Evolutionary conservation across 345 rosid species (phyloP), one percentile per base, ranked within the genome.

Genomic region (Corymbia maculata): DNA sequence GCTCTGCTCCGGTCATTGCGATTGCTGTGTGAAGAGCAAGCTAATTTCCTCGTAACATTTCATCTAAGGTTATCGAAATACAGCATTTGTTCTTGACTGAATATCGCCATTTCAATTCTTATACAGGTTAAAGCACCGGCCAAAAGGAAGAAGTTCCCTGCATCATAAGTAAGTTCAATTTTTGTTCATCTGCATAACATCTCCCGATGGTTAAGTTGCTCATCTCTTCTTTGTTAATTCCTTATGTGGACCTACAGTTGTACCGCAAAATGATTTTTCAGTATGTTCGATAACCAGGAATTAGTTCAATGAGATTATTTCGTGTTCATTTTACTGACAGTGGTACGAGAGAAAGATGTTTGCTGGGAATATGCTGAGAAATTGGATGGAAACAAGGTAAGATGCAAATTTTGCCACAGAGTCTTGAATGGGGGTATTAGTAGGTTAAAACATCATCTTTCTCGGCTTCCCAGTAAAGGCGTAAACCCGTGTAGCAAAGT

Each of bases 301-400:
- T 87, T 16, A 44, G 52, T 42, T 26, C 28, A 13, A 42, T 88
- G 61, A 28, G 49, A 51, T 88, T 26, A 86, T 17, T 87, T 28
- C 82, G 13, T 30, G 51, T 87, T 61, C 45, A 9, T 8, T 36
- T 19, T 75, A 42, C 47, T 86, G 92, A 59, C 93, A 96, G 97
- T 97, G 99, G 99, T 97, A 86, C 94, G 99, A 88, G 99, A 97
- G 89, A 97, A 93, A 90, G 99, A 97, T 90, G 91, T 92, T 70
- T 97, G 99, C 86, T 97, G 99, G 99, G 99, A 97, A 89, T 97
- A 93, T 90, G 99, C 98, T 5, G 99, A 97, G 91, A 97, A 94
- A 87, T 88, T 97, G 28, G 99, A 97, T 87, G 98, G 99, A 32
- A 97, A 97, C 90, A 97, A 96, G 92, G 99, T 97, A 82, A 91